A percentile compares a stretch with the other conserved stretches of the same genome.
These are phyloP conservation scores for Rubus idaeus DNA, from an alignment of 306 rosid genomes.

Conservation along the genomic window DNA sequence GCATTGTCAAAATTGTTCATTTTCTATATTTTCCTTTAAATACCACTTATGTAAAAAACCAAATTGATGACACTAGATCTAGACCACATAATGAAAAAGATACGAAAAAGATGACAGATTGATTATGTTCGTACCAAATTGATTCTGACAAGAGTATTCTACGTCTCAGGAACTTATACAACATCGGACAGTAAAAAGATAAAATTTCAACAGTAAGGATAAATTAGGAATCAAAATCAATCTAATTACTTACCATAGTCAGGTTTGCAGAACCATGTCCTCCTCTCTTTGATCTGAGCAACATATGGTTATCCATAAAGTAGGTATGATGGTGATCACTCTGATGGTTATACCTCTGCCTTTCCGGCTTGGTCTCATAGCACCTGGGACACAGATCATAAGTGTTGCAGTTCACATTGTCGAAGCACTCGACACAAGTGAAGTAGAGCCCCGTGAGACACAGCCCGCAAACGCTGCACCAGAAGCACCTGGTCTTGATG, in stretches of 20 bases:
- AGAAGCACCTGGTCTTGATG: conserved; percentile 26
- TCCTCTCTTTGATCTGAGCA: conserved; percentile 18
- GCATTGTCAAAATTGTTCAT: neutral
- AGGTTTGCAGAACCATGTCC: neutral
- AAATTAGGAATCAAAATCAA: no score
- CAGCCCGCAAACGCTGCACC: conserved; percentile 20
- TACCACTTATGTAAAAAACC: no score
- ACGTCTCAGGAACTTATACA: no score
- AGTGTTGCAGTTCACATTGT: neutral
- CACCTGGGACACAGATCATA: conserved; percentile 25
- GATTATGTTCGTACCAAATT: neutral
- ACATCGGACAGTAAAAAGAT: no score
- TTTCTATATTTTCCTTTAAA: no score
- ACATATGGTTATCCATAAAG: conserved; percentile 31
- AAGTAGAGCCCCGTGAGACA: conserved; percentile 27
- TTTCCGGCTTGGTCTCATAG: conserved; percentile 2
- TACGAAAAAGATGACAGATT: neutral
- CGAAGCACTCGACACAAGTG: conserved; percentile 31
- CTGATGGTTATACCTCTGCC: conserved; percentile 1
- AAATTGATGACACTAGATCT: no score
- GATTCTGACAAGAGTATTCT: neutral
- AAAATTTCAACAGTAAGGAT: no score
- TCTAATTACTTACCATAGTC: neutral
- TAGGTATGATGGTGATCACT: conserved; percentile 15
- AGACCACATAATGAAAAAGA: no score